Evolutionary conservation across 2,329 filamentous ascomycete genomes (phyloP).

Genomic region (Trichoderma sp.): DNA sequence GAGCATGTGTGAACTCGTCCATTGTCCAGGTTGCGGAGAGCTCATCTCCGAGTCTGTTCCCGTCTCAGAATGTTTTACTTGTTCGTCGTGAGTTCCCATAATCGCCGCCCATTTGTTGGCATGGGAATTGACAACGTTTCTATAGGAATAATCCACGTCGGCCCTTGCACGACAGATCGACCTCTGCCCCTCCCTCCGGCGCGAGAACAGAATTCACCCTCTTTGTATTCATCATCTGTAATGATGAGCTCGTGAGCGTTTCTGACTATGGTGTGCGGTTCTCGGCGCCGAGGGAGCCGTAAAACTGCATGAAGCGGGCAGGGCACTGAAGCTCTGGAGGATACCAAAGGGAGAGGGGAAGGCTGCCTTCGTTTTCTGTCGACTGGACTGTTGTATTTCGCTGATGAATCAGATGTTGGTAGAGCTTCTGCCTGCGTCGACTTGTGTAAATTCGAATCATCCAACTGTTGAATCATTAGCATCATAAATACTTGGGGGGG

Average conservation of each 20-base stretch:
- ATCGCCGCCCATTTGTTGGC: fast-evolving
- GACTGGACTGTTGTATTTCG: too few species aligned
- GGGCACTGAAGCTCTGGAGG: too few species aligned
- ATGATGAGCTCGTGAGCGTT: not conserved
- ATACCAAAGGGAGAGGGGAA: not conserved
- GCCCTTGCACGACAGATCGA: not conserved
- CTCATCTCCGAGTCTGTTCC: slow-evolving; percentile 21
- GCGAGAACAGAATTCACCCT: not conserved
- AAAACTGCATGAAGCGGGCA: not conserved
- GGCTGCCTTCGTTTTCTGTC: not conserved
- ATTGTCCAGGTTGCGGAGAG: slow-evolving; percentile 23
- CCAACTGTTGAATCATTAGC: too few species aligned
- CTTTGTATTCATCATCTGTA: not conserved
- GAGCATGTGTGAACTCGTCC: slow-evolving; percentile 17
- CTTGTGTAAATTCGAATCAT: too few species aligned
- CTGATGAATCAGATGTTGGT: too few species aligned
- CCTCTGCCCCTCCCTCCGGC: not conserved
- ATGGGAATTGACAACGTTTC: not conserved
- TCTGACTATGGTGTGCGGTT: not conserved
- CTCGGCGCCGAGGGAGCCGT: not conserved
- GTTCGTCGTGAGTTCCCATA: slow-evolving; percentile 15
- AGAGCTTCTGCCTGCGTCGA: too few species aligned
- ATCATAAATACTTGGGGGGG: too few species aligned
- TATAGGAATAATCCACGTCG: not conserved
- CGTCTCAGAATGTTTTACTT: slow-evolving; percentile 24